Base-by-base conservation (phyloP, 106 monocot genomes). In the Acorus gramineus region DNA sequence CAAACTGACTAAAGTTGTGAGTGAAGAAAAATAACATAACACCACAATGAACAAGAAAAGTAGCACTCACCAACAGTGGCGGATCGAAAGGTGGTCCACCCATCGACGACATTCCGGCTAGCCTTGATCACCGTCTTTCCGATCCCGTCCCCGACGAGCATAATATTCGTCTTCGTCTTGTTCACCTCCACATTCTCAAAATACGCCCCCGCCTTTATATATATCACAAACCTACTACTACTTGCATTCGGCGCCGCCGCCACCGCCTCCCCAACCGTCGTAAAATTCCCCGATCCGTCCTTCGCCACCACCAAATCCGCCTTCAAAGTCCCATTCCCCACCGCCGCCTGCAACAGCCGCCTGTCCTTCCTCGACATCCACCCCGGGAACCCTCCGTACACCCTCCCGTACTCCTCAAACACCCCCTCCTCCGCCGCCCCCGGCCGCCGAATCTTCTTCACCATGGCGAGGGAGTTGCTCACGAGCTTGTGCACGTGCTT, bases 101-200 rank as follows among this genome's bases (percentile, higher is more conserved):
- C 87, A 53, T 93, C 87, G 52, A 80, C 78, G 42, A 83, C 83
- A 49, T 83, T 93, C 53, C 88, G 66, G 67, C 69, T 78, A 7
- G 80, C 85, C 81, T 89, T 89, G 43, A 93, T 72, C 49, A 93
- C 78, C 54, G 93, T 93, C 85, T 93, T 83, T 52, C 82, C 85
- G n/a, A 85, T 85, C 4, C 93, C 93, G 62, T 93, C 93, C 0
- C 93, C 93, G 60, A 88, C 9, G 72, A 88, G 79, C 82, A 93
- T 85, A 4, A 93, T 4, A 60, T 93, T 93, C 13, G 46, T 68
- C 76, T 78, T 80, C 42, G 58, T 76, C 74, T 76, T 93, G 13
- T 7, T 71, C 12, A 93, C 78, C 47, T 93, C 88, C 56, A 93
- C 89, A 42, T 89, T 85, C 73, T 89, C 93, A 7, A 83, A 71